These are phyloP conservation scores for Metschnikowia reukaufii DNA, from an alignment of 805 yeast genomes.

Conservation along the genomic window DNA sequence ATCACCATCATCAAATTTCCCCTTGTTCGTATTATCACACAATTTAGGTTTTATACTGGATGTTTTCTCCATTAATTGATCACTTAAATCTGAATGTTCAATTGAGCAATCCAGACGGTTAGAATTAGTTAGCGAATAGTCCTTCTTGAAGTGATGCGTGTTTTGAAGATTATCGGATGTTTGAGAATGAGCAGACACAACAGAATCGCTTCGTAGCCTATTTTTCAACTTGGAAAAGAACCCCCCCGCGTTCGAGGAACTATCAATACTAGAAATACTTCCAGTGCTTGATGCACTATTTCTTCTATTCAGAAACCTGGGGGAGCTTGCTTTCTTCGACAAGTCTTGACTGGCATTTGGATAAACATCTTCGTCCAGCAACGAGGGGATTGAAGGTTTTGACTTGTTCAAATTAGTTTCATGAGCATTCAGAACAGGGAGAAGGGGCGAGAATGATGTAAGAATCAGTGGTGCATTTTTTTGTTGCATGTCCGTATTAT, in stretches of 20 bases:
- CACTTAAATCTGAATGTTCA: not conserved
- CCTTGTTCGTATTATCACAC: not conserved
- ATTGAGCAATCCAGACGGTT: not conserved
- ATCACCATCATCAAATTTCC: not conserved
- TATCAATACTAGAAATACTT: slow-evolving; percentile 18
- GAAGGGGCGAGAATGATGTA: slow-evolving; percentile 23
- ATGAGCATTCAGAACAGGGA: slow-evolving; percentile 30
- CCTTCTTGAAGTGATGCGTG: not conserved
- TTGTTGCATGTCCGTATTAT: not conserved
- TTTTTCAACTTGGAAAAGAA: slow-evolving; percentile 40
- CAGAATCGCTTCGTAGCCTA: slow-evolving; percentile 24
- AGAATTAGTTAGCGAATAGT: not conserved
- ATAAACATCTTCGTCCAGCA: slow-evolving; percentile 24
- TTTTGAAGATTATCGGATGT: not conserved
- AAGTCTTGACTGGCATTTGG: slow-evolving; percentile 3
- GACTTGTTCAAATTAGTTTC: slow-evolving; percentile 31
- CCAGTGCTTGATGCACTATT: slow-evolving; percentile 21
- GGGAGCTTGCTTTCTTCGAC: slow-evolving; percentile 6
- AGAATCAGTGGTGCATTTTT: not conserved
- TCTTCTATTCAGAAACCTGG: slow-evolving; percentile 17
- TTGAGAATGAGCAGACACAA: not conserved
- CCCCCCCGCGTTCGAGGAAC: slow-evolving; percentile 21
- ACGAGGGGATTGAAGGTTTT: slow-evolving; percentile 33
- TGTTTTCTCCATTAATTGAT: not conserved
- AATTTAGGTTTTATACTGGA: not conserved